These are phyloP conservation scores for Basidiobolus meristosporus DNA, from an alignment of 371 early-diverging fungal species.

Conservation along the genomic window DNA sequence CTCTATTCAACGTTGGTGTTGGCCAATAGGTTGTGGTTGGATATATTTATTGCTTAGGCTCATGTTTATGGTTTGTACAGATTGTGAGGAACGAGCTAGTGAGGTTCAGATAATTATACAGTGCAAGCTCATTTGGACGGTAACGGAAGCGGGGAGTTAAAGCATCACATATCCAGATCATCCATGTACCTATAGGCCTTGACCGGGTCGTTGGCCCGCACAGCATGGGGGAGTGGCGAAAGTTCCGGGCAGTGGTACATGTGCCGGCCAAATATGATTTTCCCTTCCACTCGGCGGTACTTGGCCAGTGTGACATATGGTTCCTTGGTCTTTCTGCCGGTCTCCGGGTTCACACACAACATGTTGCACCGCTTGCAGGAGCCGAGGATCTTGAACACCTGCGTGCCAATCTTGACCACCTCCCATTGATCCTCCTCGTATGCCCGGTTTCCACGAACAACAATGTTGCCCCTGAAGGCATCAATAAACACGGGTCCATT, in stretches of 20 bases:
- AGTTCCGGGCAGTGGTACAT: background rate
- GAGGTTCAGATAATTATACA: no score
- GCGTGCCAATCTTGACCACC: conserved; percentile 13
- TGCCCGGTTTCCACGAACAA: conserved; percentile 15
- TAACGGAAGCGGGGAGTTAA: no score
- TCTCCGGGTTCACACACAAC: conserved; percentile 35
- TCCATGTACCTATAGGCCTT: no score
- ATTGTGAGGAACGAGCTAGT: no score
- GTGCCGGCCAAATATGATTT: background rate
- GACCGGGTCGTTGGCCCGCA: no score
- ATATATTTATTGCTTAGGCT: no score
- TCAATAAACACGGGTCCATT: conserved; percentile 7
- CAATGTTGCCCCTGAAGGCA: conserved; percentile 32
- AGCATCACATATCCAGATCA: no score
- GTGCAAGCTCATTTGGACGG: no score
- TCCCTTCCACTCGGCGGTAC: conserved; percentile 8
- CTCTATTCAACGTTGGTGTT: no score
- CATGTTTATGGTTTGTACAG: no score
- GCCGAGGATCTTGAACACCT: conserved; percentile 21
- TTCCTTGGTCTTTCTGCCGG: conserved; percentile 22
- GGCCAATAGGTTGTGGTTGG: no score
- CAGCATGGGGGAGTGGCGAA: no score
- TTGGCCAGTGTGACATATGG: conserved; percentile 23
- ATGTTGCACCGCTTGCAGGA: conserved; percentile 45
- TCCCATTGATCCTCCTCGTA: conserved; percentile 36